Percentiles rank a stretch among this genome's conserved stretches.
phyloP scores from a whole-genome alignment of 768 basidiomycete genomes.

The Leccinum barrowsii region DNA sequence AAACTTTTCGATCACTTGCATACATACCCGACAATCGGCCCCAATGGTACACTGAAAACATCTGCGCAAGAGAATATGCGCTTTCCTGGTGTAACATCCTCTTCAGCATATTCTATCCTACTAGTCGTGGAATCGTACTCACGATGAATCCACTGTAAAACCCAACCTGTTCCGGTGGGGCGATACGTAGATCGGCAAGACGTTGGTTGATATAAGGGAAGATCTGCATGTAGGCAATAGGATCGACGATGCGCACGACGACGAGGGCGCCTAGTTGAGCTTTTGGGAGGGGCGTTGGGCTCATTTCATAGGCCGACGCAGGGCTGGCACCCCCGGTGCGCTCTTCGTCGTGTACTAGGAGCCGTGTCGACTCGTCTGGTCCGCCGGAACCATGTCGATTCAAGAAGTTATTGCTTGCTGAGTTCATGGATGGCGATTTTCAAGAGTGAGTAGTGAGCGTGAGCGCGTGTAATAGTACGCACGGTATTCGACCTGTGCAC shows the following conservation, averaged over 20 bases:
- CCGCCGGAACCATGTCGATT: not conserved
- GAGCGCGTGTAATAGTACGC: not conserved
- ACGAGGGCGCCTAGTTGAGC: constrained; percentile 1
- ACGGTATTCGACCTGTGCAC: not conserved
- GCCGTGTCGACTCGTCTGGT: constrained; percentile 1
- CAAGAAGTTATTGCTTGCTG: not conserved
- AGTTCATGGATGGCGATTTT: not conserved
- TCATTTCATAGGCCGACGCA: not conserved
- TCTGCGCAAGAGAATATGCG: constrained; percentile 1
- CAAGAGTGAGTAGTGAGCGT: not conserved
- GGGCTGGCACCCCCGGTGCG: not conserved
- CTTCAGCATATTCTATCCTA: not conserved
- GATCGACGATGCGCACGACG: not conserved
- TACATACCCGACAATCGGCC: constrained; percentile 7
- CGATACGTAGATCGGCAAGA: constrained; percentile 1
- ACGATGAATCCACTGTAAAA: constrained; percentile 9
- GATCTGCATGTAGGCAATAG: constrained; percentile 3
- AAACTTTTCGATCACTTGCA: not conserved
- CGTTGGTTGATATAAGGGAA: constrained; percentile 11
- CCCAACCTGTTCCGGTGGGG: constrained; percentile 3
- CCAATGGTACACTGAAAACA: constrained; percentile 8
- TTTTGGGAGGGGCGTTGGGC: not conserved
- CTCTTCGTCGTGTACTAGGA: constrained; percentile 1
- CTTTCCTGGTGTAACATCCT: not conserved
- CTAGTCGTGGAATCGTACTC: not conserved